Percentiles rank a stretch among this genome's conserved stretches.
phyloP scores from a whole-genome alignment of 2,329 filamentous ascomycete genomes.

The Apiospora hydei region DNA sequence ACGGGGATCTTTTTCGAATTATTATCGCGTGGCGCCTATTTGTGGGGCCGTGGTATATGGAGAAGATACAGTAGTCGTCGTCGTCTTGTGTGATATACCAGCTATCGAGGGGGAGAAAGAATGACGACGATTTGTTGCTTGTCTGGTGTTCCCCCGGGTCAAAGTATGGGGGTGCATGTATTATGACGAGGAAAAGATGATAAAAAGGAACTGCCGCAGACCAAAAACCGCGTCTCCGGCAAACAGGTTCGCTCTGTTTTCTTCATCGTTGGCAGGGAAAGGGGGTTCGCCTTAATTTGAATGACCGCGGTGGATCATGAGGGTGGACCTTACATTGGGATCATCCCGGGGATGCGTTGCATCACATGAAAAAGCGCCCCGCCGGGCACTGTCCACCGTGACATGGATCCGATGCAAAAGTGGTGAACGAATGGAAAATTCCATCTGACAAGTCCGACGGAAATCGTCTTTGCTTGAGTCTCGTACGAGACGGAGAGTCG shows the following conservation, averaged over 20 bases:
- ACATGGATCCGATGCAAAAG: too few relatives aligned
- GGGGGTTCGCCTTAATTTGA: neutral
- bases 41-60: too few relatives aligned
- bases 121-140: neutral
- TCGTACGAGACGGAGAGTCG: neutral
- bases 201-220: neutral
- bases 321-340: conserved; percentile 3
- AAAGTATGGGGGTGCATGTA: neutral
- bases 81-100: neutral
- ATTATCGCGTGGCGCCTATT: too few relatives aligned
- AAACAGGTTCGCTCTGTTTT: neutral
- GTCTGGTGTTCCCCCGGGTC: neutral
- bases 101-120: neutral
- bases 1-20: too few relatives aligned
- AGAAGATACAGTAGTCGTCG: too few relatives aligned
- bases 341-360: neutral
- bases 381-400: neutral
- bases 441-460: neutral
- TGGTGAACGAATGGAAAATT: neutral
- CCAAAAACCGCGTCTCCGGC: neutral
- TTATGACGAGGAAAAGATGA: neutral
- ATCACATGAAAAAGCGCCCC: neutral
- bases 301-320: neutral
- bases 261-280: neutral
- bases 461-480: neutral